Percentiles rank a stretch among this genome's conserved stretches.
Conservation (phyloP, 441 rosid genomes). For the Biscutella laevigata region DNA sequence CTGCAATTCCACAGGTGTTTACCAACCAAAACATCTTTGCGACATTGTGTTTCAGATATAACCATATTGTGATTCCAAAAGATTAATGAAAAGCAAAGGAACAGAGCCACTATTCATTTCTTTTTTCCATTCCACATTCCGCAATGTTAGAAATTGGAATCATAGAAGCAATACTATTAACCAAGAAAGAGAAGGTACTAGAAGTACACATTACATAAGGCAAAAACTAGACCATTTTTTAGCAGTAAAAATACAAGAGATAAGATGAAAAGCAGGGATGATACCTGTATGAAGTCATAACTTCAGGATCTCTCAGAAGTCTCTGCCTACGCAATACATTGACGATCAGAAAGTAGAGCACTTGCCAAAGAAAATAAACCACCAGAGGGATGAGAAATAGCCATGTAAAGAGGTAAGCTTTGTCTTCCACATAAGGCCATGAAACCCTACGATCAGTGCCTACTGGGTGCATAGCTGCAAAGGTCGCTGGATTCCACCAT, state of each 20-base stretch:
- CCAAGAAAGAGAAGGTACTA: background rate
- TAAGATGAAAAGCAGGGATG: background rate
- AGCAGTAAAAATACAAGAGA: background rate
- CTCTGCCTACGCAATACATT: constrained; percentile 84
- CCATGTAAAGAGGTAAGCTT: constrained; percentile 71
- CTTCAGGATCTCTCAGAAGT: constrained; percentile 90
- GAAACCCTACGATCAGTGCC: constrained; percentile 55
- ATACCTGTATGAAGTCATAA: constrained; percentile 96
- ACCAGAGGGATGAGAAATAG: constrained; percentile 74
- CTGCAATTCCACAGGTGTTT: background rate
- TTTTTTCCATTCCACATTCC: background rate
- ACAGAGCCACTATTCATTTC: background rate
- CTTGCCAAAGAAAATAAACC: constrained; percentile 86
- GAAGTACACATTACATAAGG: background rate
- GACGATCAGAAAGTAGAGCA: constrained; percentile 79
- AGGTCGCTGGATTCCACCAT: constrained; percentile 93
- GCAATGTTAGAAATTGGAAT: background rate
- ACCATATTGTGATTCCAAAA: no score
- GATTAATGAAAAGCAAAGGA: background rate
- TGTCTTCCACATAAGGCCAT: constrained; percentile 90
- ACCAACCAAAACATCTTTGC: background rate
- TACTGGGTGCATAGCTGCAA: constrained; percentile 83
- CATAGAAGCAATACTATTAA: background rate
- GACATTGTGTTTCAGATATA: background rate
- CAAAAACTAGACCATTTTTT: background rate